Base-by-base conservation (phyloP, 2,329 filamentous ascomycete genomes). In the Macrophomina pseudophaseolina region DNA sequence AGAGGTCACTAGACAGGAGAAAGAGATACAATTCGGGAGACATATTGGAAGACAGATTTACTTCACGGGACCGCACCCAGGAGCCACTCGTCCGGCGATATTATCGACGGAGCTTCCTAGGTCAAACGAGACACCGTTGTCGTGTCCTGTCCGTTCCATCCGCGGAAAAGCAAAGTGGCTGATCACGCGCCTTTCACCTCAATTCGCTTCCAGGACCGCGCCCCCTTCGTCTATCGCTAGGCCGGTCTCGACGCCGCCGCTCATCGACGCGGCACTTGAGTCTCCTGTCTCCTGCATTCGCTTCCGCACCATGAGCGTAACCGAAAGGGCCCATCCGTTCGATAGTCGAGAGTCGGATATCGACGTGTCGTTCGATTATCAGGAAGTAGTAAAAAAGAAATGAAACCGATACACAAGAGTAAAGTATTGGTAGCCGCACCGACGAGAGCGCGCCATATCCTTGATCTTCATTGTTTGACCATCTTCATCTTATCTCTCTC, bases 261-360 rank as follows among this genome's bases (percentile, higher is more conserved):
- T 23, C 23, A 23, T 30, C 48, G 12, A 23, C 23, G 18, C 42
- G 23, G 11, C 48, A 51, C 48, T 28, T 28, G 48, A n/a, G 48
- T 28, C 48, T 51, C 48, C 48, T 51, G 23, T 28, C 48, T 30
- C 48, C 48, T 28, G 9, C 16, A 4, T 18, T 40, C 7, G 14
- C 7, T 8, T 40, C 8, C 7, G 38, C 14, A 40, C 38, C 14
- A 40, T 44, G 7, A 9, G 42, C 42, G 42, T 16, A 44, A n/a
- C 42, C 16, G 42, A 44, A 44, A 14, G 38, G 42, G 11, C 18
- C 48, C 7, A 28, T 28, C 30, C 4, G 32, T 23, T 23, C 30
- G 51, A 53, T 53, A 53, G 51, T 53, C 51, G 51, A 53, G 35
- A 8, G 30, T 52, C 49, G 49, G 28, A 14, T 52, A 52, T 52